Percentiles rank a stretch among this genome's conserved stretches.
These are phyloP conservation scores for Lentithecium fluviatile DNA, from an alignment of 495 filamentous ascomycete genomes.

Conservation along the genomic window DNA sequence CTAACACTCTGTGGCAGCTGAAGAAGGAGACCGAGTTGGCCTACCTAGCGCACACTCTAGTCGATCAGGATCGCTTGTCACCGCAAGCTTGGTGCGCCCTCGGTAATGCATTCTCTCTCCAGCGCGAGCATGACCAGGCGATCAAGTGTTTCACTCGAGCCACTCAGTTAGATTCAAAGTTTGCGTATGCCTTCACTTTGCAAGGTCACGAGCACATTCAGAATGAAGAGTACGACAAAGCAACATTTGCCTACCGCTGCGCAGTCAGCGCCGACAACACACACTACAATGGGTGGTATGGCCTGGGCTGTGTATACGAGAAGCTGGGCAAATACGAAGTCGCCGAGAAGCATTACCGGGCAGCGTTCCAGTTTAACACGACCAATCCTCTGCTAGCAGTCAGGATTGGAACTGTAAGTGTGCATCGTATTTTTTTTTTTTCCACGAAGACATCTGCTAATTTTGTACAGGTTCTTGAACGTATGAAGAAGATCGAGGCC, in stretches of 20 bases:
- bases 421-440: neutral
- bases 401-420: conserved; percentile 72
- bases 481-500: conserved; percentile 71
- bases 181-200: conserved; percentile 92
- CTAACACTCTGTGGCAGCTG: conserved; percentile 93
- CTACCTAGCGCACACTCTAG: conserved; percentile 83
- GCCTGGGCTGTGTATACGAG: conserved; percentile 87
- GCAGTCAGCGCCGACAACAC: conserved; percentile 80
- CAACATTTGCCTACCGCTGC: conserved; percentile 75
- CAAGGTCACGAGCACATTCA: conserved; percentile 96
- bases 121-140: conserved; percentile 91
- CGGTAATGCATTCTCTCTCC: conserved; percentile 94
- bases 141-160: conserved; percentile 93
- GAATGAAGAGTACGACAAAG: conserved; percentile 97
- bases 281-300: conserved; percentile 98
- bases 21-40: conserved; percentile 89
- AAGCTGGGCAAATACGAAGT: conserved; percentile 90
- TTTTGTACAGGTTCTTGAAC: conserved; percentile 63
- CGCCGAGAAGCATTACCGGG: conserved; percentile 85
- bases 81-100: conserved; percentile 94
- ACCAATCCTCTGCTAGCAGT: conserved; percentile 86
- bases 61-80: conserved; percentile 80
- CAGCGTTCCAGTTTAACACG: conserved; percentile 82
- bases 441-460: neutral
- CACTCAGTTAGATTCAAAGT: conserved; percentile 81